Evolutionary conservation across 2,329 filamentous ascomycete genomes (phyloP).

Genomic region (Paradendryphiella salina): DNA sequence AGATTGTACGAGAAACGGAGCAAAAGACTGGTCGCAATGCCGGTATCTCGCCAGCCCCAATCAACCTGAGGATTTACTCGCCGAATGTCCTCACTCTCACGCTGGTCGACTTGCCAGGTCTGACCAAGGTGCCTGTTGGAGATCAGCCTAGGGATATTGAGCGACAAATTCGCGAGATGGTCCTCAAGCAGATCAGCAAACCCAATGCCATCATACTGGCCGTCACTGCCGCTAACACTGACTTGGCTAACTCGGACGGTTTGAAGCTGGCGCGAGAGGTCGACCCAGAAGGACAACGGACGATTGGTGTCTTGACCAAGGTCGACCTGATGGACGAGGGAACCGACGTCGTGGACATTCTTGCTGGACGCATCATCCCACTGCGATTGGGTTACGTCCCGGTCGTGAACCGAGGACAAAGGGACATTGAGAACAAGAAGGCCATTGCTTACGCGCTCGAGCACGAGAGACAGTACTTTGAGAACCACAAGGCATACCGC

Average conservation of each 20-base stretch:
- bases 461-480: slow-evolving; percentile 95
- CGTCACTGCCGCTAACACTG: slow-evolving; percentile 94
- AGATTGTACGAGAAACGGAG: slow-evolving; percentile 95
- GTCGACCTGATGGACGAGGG: slow-evolving; percentile 99
- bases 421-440: slow-evolving; percentile 98
- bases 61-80: slow-evolving; percentile 98
- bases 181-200: slow-evolving; percentile 97
- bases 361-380: slow-evolving; percentile 95
- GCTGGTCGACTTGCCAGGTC: slow-evolving; percentile 90
- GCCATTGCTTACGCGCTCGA: slow-evolving; percentile 88
- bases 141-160: slow-evolving; percentile 97
- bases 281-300: slow-evolving; percentile 94
- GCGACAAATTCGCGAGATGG: slow-evolving; percentile 95
- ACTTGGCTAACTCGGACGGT: slow-evolving; percentile 98
- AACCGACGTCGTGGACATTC: slow-evolving; percentile 96
- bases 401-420: slow-evolving; percentile 95
- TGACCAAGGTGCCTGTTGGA: slow-evolving; percentile 95
- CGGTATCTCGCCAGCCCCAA: slow-evolving; percentile 93
- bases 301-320: slow-evolving; percentile 97
- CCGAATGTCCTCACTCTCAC: slow-evolving; percentile 97
- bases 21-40: slow-evolving; percentile 95
- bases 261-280: slow-evolving; percentile 95
- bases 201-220: slow-evolving; percentile 97
- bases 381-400: slow-evolving; percentile 93
- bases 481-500: slow-evolving; percentile 96